Evolutionary conservation across 2,329 filamentous ascomycete species (phyloP), one percentile per base, ranked within the genome.

Genomic region (Claviceps monticola): DNA sequence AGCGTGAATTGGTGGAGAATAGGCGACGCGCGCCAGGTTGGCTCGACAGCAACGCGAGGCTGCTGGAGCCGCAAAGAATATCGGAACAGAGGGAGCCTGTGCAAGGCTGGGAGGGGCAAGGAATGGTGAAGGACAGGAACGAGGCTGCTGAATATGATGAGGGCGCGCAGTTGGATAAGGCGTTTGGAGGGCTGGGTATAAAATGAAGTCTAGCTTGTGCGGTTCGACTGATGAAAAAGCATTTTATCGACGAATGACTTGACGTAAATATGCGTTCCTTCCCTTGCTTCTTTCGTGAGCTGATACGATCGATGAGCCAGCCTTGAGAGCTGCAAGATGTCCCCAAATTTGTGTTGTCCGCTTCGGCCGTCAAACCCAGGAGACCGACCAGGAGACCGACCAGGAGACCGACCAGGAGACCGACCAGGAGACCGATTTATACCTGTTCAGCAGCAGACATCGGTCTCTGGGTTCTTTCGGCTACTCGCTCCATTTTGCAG

Each of bases 11-110:
- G 55, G 84, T 83, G 4, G 86, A 90, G 77, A 91, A 89, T 74
- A 74, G 88, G 57, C 73, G 85, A 51, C 76, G 89, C 17, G 87
- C 87, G 11, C 87, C 86, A 0, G 86, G 87, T 0, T 93, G 86
- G 84, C 68, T 91, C 59, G 86, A 91, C 60, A 85, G 84, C 59
- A 82, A 87, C 51, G 76, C 79, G 49, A 72, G 80, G 50, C 68
- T 91, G 47, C 65, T 91, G 49, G 76, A 85, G 66, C 86, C 86
- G 0, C 80, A 84, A 68, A 76, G 72, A 59, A 69, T 67, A 36
- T 59, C 62, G 11, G 60, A 62, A n/a, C 58, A 66, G 23, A 52
- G 57, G 2, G 64, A 57, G 29, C 57, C 54, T 50, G 5, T 19
- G 21, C 46, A 21, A 46, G 37, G 29, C 34, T 16, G 17, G 11